phyloP scores from a whole-genome alignment of 1,139 yeast genomes.

The Blastobotrys persicus region DNA sequence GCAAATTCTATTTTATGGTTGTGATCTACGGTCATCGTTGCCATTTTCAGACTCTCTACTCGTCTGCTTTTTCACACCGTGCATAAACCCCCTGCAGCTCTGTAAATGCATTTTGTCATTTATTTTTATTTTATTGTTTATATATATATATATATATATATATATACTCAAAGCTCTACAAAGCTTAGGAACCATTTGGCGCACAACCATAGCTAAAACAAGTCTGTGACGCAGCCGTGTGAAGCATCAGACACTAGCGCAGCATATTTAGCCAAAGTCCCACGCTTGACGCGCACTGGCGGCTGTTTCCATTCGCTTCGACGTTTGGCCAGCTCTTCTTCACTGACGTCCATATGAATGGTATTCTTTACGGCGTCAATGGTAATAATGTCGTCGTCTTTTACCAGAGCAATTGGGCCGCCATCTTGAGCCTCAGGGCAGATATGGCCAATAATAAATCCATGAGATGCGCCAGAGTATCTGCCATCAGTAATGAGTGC shows the following conservation, averaged over 20 bases:
- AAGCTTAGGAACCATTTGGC: neutral
- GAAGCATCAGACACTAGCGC: conserved; percentile 82
- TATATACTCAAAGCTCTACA: neutral
- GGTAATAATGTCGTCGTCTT: conserved; percentile 78
- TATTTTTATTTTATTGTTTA: too few relatives aligned
- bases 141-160: neutral
- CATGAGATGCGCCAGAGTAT: conserved; percentile 92
- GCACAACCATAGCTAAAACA: conserved; percentile 16
- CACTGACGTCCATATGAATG: conserved; percentile 68
- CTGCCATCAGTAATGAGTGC: conserved; percentile 91
- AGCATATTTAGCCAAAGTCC: conserved; percentile 74
- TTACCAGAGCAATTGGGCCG: conserved; percentile 86
- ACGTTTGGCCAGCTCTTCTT: conserved; percentile 63
- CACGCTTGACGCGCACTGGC: conserved; percentile 75
- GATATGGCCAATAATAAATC: conserved; percentile 87
- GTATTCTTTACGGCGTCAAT: conserved; percentile 82
- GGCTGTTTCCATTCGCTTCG: conserved; percentile 70
- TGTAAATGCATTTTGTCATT: too few relatives aligned
- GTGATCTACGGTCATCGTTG: too few relatives aligned
- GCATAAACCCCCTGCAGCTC: too few relatives aligned
- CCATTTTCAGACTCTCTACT: too few relatives aligned
- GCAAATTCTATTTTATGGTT: too few relatives aligned
- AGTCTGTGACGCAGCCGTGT: conserved; percentile 79
- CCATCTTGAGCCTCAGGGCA: conserved; percentile 94
- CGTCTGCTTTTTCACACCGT: too few relatives aligned